Evolutionary conservation across 306 rosid species (phyloP), one percentile per base, ranked within the genome.

Genomic region (Quercus variabilis): DNA sequence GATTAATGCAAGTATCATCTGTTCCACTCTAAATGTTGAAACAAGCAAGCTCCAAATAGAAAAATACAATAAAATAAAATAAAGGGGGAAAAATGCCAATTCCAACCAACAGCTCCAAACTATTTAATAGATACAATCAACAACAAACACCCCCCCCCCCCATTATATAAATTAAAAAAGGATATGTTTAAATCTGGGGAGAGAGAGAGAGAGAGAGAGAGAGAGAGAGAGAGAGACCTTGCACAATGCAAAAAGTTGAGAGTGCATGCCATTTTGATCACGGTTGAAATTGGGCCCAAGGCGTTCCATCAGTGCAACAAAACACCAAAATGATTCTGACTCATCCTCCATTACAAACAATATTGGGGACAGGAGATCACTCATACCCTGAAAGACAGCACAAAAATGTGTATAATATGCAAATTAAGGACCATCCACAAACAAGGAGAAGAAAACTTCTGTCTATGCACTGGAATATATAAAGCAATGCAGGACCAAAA

Each of bases 221-320:
- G 26, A 63, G 15, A 74, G 35, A 78, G 77, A 70, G 80, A 80
- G 76, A 71, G 30, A 62, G 67, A 96, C 99, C 99, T 96, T 96
- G 12, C 94, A 91, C 83, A 96, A 81, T n/a, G 99, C 94, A 90
- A 96, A 96, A 57, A 96, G 98, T 85, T 96, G 99, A 76, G 98
- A 91, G 83, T 96, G 99, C 99, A 96, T 96, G 88, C 99, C 99
- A 60, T 89, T 96, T 84, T 96, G 99, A 84, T 96, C 98, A 54
- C 98, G 99, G 79, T 96, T 96, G 80, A 96, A 96, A 87, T 96
- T 96, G 72, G 99, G 97, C 79, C 99, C 99, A 25, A 96, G 93
- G 52, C 97, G 96, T 78, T 90, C 97, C 99, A 96, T 89, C 71
- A 96, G 83, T 21, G 94, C 89, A 81, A 89, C 98, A 83, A 96